Evolutionary conservation across 129 eudicot genomes (phyloP).

Genomic region (Rutidosis leptorrhynchoides): DNA sequence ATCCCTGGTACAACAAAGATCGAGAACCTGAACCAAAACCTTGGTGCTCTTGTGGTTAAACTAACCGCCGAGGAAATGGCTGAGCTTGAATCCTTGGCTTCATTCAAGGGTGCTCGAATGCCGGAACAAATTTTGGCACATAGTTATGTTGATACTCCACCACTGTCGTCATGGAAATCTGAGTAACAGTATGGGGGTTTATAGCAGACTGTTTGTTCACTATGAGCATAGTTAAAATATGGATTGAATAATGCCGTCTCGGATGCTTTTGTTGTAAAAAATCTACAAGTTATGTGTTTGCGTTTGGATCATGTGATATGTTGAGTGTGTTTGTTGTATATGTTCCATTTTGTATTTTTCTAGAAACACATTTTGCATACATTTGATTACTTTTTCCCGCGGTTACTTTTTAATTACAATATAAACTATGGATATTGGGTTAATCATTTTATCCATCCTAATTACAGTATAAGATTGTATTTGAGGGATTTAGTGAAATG

Average conservation of each 20-base stretch:
- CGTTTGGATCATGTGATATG: background rate
- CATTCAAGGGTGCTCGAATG: conserved; percentile 33
- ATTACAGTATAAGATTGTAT: no score
- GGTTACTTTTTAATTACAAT: no score
- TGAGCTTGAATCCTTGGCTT: conserved; percentile 41
- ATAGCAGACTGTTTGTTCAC: background rate
- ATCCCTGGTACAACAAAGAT: conserved; percentile 50
- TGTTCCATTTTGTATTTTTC: no score
- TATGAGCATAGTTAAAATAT: background rate
- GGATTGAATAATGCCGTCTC: conserved; percentile 13
- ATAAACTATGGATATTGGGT: no score
- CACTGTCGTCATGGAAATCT: conserved; percentile 23
- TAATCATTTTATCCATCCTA: no score
- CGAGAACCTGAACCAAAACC: conserved; percentile 41
- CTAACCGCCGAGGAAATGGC: conserved; percentile 38
- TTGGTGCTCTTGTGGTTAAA: conserved; percentile 38
- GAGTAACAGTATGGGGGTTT: background rate
- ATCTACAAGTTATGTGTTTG: no score
- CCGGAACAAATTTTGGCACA: conserved; percentile 29
- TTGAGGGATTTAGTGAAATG: no score
- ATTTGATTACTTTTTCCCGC: no score
- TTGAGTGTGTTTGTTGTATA: background rate
- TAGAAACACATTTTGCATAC: no score
- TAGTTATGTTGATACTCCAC: conserved; percentile 32
- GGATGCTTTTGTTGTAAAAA: background rate